Evolutionary conservation across 2,329 filamentous ascomycete species (phyloP).

Genomic region (Colletotrichum filicis): DNA sequence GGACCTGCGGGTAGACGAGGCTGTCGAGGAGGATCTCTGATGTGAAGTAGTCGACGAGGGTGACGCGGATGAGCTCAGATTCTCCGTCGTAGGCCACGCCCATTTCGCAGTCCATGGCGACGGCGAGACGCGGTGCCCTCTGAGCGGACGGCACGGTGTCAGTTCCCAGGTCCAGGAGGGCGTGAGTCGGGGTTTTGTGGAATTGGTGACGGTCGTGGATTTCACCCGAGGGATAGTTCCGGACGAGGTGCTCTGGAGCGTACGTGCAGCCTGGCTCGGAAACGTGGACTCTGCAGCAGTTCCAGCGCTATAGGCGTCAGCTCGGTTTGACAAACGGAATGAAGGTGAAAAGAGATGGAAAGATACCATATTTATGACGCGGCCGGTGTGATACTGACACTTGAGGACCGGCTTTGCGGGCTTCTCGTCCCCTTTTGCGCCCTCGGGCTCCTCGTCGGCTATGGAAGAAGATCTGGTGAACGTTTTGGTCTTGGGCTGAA

Average conservation of each 20-base stretch:
- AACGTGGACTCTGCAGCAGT: slow-evolving; percentile 43
- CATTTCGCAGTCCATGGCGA: slow-evolving; percentile 68
- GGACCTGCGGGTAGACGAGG: slow-evolving; percentile 58
- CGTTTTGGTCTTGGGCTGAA: not conserved
- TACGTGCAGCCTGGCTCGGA: slow-evolving; percentile 40
- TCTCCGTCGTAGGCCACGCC: slow-evolving; percentile 56
- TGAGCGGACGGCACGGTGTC: not conserved
- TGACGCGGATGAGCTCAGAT: slow-evolving; percentile 62
- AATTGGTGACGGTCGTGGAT: slow-evolving; percentile 35
- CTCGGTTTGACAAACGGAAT: not conserved
- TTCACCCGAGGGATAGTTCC: slow-evolving; percentile 39
- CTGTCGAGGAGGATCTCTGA: slow-evolving; percentile 59
- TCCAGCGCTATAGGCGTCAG: slow-evolving; percentile 40
- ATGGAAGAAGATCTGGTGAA: not conserved
- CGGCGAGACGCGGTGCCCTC: slow-evolving; percentile 37
- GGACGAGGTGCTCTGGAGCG: slow-evolving; percentile 40
- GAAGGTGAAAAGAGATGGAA: not conserved
- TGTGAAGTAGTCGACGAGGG: slow-evolving; percentile 62
- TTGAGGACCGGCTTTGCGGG: slow-evolving; percentile 29
- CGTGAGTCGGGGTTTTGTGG: slow-evolving; percentile 10
- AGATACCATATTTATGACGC: slow-evolving; percentile 41
- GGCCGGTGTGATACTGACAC: slow-evolving; percentile 45
- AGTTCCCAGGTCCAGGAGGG: not conserved
- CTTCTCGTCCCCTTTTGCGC: slow-evolving; percentile 11
- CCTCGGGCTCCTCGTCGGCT: slow-evolving; percentile 9